Evolutionary conservation across 2,329 filamentous ascomycete species (phyloP), one percentile per base, ranked within the genome.

Genomic region (Seiridium unicorne): DNA sequence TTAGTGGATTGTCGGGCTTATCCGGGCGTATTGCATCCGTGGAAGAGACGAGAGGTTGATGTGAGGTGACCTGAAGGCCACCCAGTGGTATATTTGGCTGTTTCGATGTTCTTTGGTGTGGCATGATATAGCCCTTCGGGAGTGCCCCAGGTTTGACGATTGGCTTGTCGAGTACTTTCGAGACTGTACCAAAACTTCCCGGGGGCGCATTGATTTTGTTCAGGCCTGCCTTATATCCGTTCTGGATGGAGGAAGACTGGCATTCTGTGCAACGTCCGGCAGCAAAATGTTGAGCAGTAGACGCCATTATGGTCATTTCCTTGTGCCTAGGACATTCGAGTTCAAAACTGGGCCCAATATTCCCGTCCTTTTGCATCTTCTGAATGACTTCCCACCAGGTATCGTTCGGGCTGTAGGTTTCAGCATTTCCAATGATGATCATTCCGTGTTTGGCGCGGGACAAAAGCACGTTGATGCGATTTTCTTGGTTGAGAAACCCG

Each of bases 401-500:
- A 0, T 73, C 68, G 0, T 91, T 78, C 26, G 77, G 71, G 0
- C 68, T 68, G 35, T 81, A 88, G 0, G 87, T 91, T 0, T 81
- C 70, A 0, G 84, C 68, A 65, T 92, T 89, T 1, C 89, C 88
- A 42, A 93, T 85, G 18, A 93, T 76, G 67, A 88, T 90, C 81
- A 92, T 86, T 0, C 89, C 88, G 64, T 91, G 84, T 64, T 86
- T 77, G 0, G 89, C 89, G 3, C 89, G 83, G 44, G 83, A 87
- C 0, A 91, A 74, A 0, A 91, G 76, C 0, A 91, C 87, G 60
- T 91, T 90, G 71, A 92, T 86, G 0, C 88, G 81, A 64, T 92
- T 90, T 0, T 80, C 75, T 0, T 86, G 88, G 32, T 75, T 81
- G 1, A 93, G 75, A 61, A 93, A 93, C 0, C 90, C 90, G n/a